These are phyloP conservation scores for Akanthomyces uredinophilus DNA, from an alignment of 2,329 filamentous ascomycete species.

Conservation along the genomic window DNA sequence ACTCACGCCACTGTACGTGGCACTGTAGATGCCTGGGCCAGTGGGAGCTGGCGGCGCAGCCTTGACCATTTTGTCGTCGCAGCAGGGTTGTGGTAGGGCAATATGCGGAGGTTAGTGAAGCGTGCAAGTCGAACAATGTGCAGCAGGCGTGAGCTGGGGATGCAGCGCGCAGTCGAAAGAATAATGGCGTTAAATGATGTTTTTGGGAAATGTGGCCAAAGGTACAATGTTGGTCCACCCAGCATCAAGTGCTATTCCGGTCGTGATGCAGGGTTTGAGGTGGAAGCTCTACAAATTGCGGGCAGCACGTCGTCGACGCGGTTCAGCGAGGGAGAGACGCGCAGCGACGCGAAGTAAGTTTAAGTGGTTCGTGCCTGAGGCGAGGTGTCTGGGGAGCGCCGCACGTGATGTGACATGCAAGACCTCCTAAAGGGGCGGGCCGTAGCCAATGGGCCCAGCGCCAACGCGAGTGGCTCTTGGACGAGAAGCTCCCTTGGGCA, in stretches of 20 bases:
- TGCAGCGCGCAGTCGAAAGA: neutral
- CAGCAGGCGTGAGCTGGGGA: neutral
- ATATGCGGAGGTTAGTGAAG: neutral
- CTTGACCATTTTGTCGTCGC: conserved; percentile 43
- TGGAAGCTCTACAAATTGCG: conserved; percentile 25
- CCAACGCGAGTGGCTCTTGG: conserved; percentile 18
- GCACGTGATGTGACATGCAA: conserved; percentile 29
- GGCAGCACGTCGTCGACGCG: conserved; percentile 35
- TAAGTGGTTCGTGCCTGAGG: conserved; percentile 33
- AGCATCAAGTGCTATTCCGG: neutral
- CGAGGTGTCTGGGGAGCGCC: conserved; percentile 13
- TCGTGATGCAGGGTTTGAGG: conserved; percentile 19
- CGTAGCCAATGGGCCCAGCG: conserved; percentile 19
- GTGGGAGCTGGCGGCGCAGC: conserved; percentile 25
- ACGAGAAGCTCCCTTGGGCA: conserved; percentile 11
- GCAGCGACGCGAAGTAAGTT: conserved; percentile 34
- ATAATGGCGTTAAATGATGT: neutral
- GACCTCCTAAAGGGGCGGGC: conserved; percentile 21
- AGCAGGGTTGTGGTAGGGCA: neutral
- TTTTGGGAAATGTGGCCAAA: neutral
- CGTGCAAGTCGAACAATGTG: neutral
- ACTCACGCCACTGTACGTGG: conserved; percentile 65
- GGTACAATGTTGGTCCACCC: neutral
- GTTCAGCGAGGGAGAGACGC: conserved; percentile 29
- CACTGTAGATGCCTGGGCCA: conserved; percentile 56